Evolutionary conservation across 2,329 filamentous ascomycete species (phyloP), one percentile per base, ranked within the genome.

Genomic region (Phaeosphaeriaceae sp.): DNA sequence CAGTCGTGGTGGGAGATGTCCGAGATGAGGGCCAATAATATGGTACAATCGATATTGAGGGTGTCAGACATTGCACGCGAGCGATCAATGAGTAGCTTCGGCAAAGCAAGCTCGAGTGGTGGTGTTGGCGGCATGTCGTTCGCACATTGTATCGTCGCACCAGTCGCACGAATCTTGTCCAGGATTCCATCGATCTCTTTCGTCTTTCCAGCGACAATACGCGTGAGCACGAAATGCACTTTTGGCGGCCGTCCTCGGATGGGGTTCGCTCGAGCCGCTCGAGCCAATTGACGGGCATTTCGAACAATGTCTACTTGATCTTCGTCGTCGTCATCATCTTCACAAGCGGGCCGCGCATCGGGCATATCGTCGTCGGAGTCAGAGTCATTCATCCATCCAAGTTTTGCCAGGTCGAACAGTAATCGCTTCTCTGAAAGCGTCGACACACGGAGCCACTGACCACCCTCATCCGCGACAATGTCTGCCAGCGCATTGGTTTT

Each of bases 21-120:
- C 0, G 90, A 92, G 1, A 89, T 85, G 2, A 93, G 79, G 4
- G 89, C 90, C 5, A 93, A 83, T 6, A 93, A 82, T 48, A 92
- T 85, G 1, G 90, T 92, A 53, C 86, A 88, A 73, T 89, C 88
- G 54, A 89, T 82, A 67, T 89, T 88, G 25, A 89, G 67, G 0
- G 76, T 80, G 1, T 78, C 61, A 1, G 82, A 79, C 27, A 83
- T 74, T 5, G 65, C 64, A 3, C 75, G 67, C 7, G 76, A 78
- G 7, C 72, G 71, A 59, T 81, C 76, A 31, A 78, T 67, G 21
- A 79, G 71, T 42, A 83, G 62, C 11, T 70, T 65, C 7, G 73
- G 62, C 7, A 76, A 62, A 4, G 73, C 72, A 0, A 61, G 51
- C 1, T 64, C 50, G 11, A 79, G 57, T 1, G 70, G 62, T 11